Evolutionary conservation across 257 asterid genomes (phyloP).

Genomic region (Solanum pinnatisectum): DNA sequence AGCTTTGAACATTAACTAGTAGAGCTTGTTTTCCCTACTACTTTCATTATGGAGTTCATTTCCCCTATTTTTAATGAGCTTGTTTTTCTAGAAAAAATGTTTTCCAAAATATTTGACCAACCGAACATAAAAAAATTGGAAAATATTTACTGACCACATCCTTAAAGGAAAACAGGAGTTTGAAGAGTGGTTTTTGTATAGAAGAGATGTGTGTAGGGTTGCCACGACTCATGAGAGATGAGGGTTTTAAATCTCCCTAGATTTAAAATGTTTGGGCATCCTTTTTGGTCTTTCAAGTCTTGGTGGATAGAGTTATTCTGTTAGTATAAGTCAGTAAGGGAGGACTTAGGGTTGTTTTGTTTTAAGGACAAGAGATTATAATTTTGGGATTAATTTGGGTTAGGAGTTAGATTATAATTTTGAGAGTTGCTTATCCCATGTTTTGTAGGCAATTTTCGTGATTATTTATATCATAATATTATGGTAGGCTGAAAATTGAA

Average conservation of each 20-base stretch:
- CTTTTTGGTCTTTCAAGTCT: not conserved
- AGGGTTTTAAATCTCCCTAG: not conserved
- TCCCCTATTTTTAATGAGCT: not conserved
- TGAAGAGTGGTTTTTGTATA: not conserved
- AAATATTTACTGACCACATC: not conserved
- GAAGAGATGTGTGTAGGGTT: not conserved
- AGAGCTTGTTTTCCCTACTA: not conserved
- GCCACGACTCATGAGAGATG: no score
- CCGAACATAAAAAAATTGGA: not conserved
- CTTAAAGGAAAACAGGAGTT: no score
- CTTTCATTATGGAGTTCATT: not conserved
- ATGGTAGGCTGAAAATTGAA: not conserved
- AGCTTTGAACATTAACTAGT: not conserved
- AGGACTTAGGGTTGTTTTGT: no score
- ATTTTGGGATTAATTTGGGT: not conserved
- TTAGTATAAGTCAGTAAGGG: not conserved
- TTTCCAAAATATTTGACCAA: not conserved
- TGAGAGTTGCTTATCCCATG: not conserved
- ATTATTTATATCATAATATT: not conserved
- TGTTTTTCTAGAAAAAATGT: not conserved
- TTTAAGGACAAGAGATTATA: no score
- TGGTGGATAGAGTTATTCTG: not conserved
- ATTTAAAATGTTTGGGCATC: not conserved
- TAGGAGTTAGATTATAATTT: not conserved
- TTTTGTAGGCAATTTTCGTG: not conserved